Base-by-base conservation (phyloP, 2,329 filamentous ascomycete genomes). In the Fusarium illudens region DNA sequence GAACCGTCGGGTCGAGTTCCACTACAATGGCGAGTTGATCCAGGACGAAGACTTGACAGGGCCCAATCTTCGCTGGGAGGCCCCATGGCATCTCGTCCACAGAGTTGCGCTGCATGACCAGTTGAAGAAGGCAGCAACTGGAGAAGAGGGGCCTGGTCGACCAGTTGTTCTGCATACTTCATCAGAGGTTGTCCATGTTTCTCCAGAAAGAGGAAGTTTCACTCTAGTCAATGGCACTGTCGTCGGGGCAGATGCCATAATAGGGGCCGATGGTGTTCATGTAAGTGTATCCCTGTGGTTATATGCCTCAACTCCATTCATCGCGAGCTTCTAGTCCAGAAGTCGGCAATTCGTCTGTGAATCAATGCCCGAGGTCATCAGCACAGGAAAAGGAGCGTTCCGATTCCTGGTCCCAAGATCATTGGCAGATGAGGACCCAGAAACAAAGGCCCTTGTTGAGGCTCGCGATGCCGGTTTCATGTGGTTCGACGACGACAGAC, bases 211-310 rank as follows among this genome's bases (percentile, higher is more conserved):
- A 11, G 82, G 78, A 0, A 81, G 73, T 0, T 68, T 88, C 2
- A 80, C 75, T 0, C 77, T 88, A 5, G 80, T 81, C 3, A 76
- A 82, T 53, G 85, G 85, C 0, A 75, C 79, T 1, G 71, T 68
- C 3, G 68, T 84, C 9, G 65, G 78, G 4, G 83, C 81, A 3
- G 85, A 89, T 65, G 67, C 88, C 3, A 67, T 88, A 5, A 63
- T 89, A 3, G 86, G 84, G 1, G 86, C 85, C 1, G 86, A 88
- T 70, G 86, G 86, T 3, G 83, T 87, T 6, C 79, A 82, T 67
- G 82, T 81, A 37, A 73, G 76, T 36, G 8, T 19, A 3, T 1
- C 15, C 17, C 22, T 4, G 5, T 15, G 12, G 8, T 2, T 9
- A 1, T 12, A 0, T 15, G 4, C 8, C 6, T 17, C 1, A 10